Evolutionary conservation across 2,329 filamentous ascomycete genomes (phyloP), one percentile per base, ranked within the genome.

Genomic region (Metarhizium guizhouense): DNA sequence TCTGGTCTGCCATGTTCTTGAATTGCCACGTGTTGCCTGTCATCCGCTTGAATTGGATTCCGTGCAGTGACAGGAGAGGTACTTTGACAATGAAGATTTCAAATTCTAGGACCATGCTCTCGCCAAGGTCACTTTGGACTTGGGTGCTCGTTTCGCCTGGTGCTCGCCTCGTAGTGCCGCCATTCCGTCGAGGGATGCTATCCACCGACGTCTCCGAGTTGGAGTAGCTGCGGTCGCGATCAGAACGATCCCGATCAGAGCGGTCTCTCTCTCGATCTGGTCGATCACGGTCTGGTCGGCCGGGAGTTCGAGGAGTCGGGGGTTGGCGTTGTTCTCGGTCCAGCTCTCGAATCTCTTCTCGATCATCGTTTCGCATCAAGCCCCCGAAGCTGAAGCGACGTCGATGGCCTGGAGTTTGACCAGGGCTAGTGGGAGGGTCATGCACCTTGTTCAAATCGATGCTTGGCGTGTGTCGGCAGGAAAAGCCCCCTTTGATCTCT

Each of bases 41-140:
- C 62, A 97, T 86, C 68, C 94, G 91, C 79, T 99, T 99, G 77
- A 99, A 99, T 70, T 97, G 94, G 59, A 99, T 92, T 51, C 94
- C 94, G 67, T 99, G 93, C 56, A 99, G 74, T 47, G 88, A 91
- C 58, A 99, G 84, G 53, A 99, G 76, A 13, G 94, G 94, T 30
- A 99, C 91, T 74, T 99, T 99, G 68, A 99, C 94, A 63, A 99
- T 94, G 62, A 96, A 85, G 60, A 97, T 96, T 69, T 99, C 94
- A 67, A 97, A 99, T 60, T 89, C 85, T 53, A 97, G 76, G 43
- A 89, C 80, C 80, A 95, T 86, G 70, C 84, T 93, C 56, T 84
- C 87, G 3, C 91, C 92, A 32, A 95, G 81, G 64, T 96, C 93
- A 62, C 84, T 93, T 68, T 95, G 90, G 29, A 96, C 91, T 57